Percentiles rank a stretch among this genome's conserved stretches.
These are phyloP conservation scores for Maudiozyma pseudohumilis DNA, from an alignment of 805 yeast genomes.

Conservation along the genomic window DNA sequence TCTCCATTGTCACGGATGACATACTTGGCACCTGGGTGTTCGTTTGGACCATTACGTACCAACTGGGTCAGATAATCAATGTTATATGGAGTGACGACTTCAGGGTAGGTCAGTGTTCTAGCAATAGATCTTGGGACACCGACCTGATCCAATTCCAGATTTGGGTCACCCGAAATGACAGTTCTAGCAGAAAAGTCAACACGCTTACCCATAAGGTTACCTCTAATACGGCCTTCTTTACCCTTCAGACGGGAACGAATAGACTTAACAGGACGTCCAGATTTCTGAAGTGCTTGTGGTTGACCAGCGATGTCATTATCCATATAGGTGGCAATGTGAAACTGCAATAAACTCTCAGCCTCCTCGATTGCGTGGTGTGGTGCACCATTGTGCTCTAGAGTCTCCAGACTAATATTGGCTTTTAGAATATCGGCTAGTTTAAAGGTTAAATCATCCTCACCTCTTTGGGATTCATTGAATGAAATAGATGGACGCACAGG, in stretches of 20 bases:
- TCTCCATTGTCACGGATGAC: slow-evolving; percentile 98
- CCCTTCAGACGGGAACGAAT: slow-evolving; percentile 99
- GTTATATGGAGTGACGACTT: slow-evolving; percentile 94
- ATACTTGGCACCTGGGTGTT: slow-evolving; percentile 98
- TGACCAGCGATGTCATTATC: slow-evolving; percentile 99
- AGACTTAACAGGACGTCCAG: slow-evolving; percentile 97
- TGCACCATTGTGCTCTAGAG: slow-evolving; percentile 96
- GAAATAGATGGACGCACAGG: slow-evolving; percentile 99
- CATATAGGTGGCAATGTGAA: slow-evolving; percentile 98
- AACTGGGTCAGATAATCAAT: slow-evolving; percentile 86
- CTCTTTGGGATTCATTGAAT: slow-evolving; percentile 94
- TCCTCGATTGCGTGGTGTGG: slow-evolving; percentile 97
- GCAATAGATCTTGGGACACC: slow-evolving; percentile 98
- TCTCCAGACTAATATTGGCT: slow-evolving; percentile 95
- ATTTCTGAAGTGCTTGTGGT: slow-evolving; percentile 96
- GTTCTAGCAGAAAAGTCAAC: slow-evolving; percentile 98
- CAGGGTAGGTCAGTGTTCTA: slow-evolving; percentile 90
- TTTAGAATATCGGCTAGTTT: slow-evolving; percentile 93
- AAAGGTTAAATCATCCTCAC: slow-evolving; percentile 97
- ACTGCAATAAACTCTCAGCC: slow-evolving; percentile 89
- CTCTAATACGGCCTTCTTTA: slow-evolving; percentile 97
- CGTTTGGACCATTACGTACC: slow-evolving; percentile 97
- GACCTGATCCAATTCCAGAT: slow-evolving; percentile 92
- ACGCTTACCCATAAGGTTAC: slow-evolving; percentile 98
- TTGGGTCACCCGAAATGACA: slow-evolving; percentile 98